Evolutionary conservation across 2,329 filamentous ascomycete species (phyloP), one percentile per base, ranked within the genome.

Genomic region (Lachnellula cervina): DNA sequence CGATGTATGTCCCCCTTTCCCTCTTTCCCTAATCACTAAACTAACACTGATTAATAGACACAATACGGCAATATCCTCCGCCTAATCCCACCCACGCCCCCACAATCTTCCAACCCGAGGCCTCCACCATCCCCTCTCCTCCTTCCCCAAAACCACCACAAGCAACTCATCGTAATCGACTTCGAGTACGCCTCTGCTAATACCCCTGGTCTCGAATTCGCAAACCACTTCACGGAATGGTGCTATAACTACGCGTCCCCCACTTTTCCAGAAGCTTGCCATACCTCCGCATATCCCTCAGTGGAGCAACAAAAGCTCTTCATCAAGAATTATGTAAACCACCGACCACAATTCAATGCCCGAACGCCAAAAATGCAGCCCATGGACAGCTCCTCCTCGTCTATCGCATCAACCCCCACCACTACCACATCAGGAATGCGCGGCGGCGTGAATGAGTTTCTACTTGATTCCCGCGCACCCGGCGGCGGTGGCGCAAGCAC

Each of bases 151-250:
- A 97, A 97, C 72, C 86, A 93, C 64, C 94, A 99, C 75, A 97
- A 96, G 72, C 93, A 96, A 73, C 82, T 99, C 14, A 82, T 97
- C 16, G 94, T 99, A 61, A 99, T 99, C 67, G 94, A 99, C 71
- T 99, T 99, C 67, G 94, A 99, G 69, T 99, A 99, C 69, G 89
- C 94, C 1, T 92, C 87, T 2, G 91, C 93, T 55, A 99, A 97
- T 69, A 79, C 86, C 0, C 85, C 84, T 0, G 94, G 91, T 1
- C 78, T 90, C 16, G 94, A 99, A 72, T 97, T 99, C 70, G 94
- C 91, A 56, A 99, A 99, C 71, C 94, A 99, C 73, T 99, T 99
- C 73, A 89, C 90, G 1, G 94, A 99, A 73, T 99, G 94, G 94
- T 89, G 90, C 65, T 97, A 97, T 78, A 93, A 99, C 73, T 99